Conservation (phyloP, 306 rosid genomes). For the Lablab purpureus region DNA sequence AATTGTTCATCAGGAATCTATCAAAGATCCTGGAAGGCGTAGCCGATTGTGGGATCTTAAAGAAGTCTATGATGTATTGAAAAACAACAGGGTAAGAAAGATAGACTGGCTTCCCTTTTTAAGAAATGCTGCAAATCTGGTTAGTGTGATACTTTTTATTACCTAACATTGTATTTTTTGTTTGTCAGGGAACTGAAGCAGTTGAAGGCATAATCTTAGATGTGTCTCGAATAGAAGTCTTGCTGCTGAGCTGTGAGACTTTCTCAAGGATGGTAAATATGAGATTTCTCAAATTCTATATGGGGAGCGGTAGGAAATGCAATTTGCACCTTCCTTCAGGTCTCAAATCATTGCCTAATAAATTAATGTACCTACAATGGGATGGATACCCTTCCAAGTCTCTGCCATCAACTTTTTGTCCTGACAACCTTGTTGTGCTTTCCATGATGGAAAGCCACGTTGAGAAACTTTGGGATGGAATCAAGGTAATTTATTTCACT, state of each 20-base stretch:
- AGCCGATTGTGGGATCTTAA: constrained; percentile 35
- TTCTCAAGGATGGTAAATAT: constrained; percentile 39
- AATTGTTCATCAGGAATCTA: constrained; percentile 41
- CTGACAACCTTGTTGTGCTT: constrained; percentile 39
- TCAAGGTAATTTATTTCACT: constrained; percentile 26
- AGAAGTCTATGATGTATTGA: constrained; percentile 39
- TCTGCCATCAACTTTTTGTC: constrained; percentile 33
- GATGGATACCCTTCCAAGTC: constrained; percentile 42
- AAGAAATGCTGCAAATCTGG: background rate
- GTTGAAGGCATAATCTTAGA: constrained; percentile 37
- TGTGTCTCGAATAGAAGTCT: constrained; percentile 18
- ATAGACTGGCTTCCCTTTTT: background rate
- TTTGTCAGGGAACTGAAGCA: constrained; percentile 40
- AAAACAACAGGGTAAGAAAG: constrained; percentile 39
- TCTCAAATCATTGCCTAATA: constrained; percentile 32
- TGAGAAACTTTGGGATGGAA: constrained; percentile 42
- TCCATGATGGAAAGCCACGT: constrained; percentile 18
- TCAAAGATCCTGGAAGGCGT: constrained; percentile 27
- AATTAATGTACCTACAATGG: constrained; percentile 33
- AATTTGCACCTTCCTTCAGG: constrained; percentile 25
- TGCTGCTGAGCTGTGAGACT: constrained; percentile 20
- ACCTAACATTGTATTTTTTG: background rate
- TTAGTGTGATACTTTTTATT: background rate
- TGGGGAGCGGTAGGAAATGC: constrained; percentile 14
- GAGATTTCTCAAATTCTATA: constrained; percentile 33